Evolutionary conservation across 2,329 filamentous ascomycete genomes (phyloP), one percentile per base, ranked within the genome.

Genomic region (Penicillium crustosum): DNA sequence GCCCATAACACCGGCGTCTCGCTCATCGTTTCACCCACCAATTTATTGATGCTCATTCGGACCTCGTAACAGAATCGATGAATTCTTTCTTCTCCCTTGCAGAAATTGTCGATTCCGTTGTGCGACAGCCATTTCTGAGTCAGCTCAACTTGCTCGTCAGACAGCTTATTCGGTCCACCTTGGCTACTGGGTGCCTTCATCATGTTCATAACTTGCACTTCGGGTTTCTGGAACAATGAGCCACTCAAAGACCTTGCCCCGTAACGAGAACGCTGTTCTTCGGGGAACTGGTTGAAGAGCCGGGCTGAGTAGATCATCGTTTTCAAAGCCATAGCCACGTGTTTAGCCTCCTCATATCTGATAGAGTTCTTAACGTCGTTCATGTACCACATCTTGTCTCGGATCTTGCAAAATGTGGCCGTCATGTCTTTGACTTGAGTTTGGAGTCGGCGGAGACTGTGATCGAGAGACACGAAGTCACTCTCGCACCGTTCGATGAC

Each of bases 321-420:
- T 74, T 94, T 95, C 49, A 99, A 79, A 5, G 93, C 94, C 59
- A 90, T 84, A 6, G 92, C 90, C 47, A 97, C 88, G 63, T 93
- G 91, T 58, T 88, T 88, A 39, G 91, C 91, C 65, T 95, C 89
- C 59, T 94, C 90, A 68, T 97, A 97, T 10, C 87, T 86, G 49
- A 87, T 89, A 4, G 94, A 97, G 67, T 93, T 93, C 61, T 91
- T 89, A 29, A 97, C 93, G 73, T 97, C 92, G 1, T 90, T 93
- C 59, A 94, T 90, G 72, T 96, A 99, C 94, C 94, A 99, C 90
- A 97, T 96, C 80, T 97, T 97, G 73, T 96, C 90, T 42, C 94
- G 86, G 39, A 97, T 81, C 23, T 89, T 87, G 57, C 87, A 85
- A 38, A 94, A 81, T 6, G 86, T 85, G 58, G 82, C 81, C 82